Evolutionary conservation across 495 filamentous ascomycete species (phyloP), one percentile per base, ranked within the genome.

Genomic region (Immersiella caudata): DNA sequence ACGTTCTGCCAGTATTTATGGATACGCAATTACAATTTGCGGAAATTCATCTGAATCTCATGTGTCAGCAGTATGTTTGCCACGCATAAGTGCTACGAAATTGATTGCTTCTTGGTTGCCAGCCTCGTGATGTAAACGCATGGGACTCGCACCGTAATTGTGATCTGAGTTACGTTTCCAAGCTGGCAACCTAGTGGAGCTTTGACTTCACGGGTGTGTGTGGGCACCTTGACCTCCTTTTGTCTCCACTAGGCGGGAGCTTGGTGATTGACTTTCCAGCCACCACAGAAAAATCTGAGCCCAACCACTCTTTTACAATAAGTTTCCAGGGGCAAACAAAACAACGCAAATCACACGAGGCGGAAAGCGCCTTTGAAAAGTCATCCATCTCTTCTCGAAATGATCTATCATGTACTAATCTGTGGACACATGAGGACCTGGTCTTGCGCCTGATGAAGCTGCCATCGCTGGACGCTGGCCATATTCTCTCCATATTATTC

Each of bases 181-280:
- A 46, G 40, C 40, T 46, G 2, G 11, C 40, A 46, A 46, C 40
- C 40, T 12, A 14, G 40, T 46, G 40, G 14, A 46, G 40, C 40
- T 46, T 46, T 5, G 40, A 46, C 40, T 5, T 46, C 11, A 14
- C 40, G 11, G 40, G 14, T 5, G 2, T 2, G 40, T 2, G 40
- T 36, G 40, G 40, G 4, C 40, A 2, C 9, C 40, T 46, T 14
- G 6, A 18, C 9, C 40, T 18, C 16, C 40, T 46, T 46, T 14
- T n/a, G n/a, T n/a, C 40, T 46, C 40, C 40, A 46, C 40, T 12
- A 18, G 40, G 11, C 16, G 5, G 2, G 40, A 46, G 40, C 40
- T 46, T 46, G 40, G 40, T 46, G 40, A 46, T 46, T 46, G 40
- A 46, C 40, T 46, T 46, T 46, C 40, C 40, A 46, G 40, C 40